phyloP scores from a whole-genome alignment of 495 filamentous ascomycete genomes.

The Penicillium diatomitis region DNA sequence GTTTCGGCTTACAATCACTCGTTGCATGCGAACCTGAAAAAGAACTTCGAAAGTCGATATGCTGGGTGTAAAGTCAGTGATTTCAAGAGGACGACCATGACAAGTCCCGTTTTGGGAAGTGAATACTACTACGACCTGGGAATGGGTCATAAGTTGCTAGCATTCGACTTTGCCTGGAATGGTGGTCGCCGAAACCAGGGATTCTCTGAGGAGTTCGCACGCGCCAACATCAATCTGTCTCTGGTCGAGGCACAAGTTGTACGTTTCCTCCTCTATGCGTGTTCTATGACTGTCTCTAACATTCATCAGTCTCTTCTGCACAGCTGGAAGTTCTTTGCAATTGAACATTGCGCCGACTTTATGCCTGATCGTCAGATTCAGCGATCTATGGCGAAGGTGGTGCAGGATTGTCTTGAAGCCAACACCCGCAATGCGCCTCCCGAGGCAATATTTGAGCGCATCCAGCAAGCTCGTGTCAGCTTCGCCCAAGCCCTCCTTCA shows the following conservation, averaged over 20 bases:
- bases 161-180: conserved; percentile 67
- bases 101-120: conserved; percentile 51
- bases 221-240: conserved; percentile 82
- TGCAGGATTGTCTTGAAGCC: conserved; percentile 60
- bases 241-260: conserved; percentile 86
- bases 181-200: conserved; percentile 53
- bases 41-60: conserved; percentile 75
- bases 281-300: neutral
- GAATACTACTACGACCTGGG: conserved; percentile 76
- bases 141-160: conserved; percentile 63
- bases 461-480: conserved; percentile 63
- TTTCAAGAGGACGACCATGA: conserved; percentile 66
- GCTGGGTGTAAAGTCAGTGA: conserved; percentile 56
- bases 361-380: conserved; percentile 53
- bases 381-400: conserved; percentile 55
- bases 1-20: conserved; percentile 74
- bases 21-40: conserved; percentile 72
- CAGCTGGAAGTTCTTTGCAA: conserved; percentile 80
- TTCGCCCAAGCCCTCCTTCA: conserved; percentile 70
- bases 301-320: conserved; percentile 57
- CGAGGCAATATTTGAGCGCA: conserved; percentile 60
- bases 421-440: conserved; percentile 58
- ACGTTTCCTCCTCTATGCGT: conserved; percentile 26
- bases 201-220: conserved; percentile 68
- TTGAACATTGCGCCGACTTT: conserved; percentile 70